These are phyloP conservation scores for Trichoderma erinaceum DNA, from an alignment of 495 filamentous ascomycete genomes.

Conservation along the genomic window DNA sequence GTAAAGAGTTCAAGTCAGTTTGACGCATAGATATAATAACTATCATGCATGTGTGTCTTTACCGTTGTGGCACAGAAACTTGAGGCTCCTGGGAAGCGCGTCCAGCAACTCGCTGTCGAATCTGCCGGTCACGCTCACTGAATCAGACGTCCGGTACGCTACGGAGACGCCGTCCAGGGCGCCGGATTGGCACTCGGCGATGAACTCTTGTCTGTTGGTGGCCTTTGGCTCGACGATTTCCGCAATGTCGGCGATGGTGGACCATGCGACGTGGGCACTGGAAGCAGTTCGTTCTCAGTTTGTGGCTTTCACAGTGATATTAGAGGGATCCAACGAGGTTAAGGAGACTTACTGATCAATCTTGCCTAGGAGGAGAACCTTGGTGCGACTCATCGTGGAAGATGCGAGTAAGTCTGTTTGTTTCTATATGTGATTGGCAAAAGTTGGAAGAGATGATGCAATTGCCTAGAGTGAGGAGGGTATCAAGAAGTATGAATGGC, in stretches of 20 bases:
- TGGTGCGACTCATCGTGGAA: slow-evolving; percentile 20
- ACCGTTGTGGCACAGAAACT: slow-evolving; percentile 76
- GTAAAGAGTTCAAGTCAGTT: background rate
- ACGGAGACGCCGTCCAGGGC: slow-evolving; percentile 60
- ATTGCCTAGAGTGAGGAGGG: background rate
- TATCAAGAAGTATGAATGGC: background rate
- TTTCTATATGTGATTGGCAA: background rate
- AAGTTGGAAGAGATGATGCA: background rate
- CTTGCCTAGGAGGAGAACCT: slow-evolving; percentile 29
- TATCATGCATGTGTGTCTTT: slow-evolving; percentile 21
- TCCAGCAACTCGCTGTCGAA: slow-evolving; percentile 62
- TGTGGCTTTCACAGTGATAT: no score
- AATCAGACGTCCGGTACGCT: slow-evolving; percentile 72
- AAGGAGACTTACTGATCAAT: slow-evolving; percentile 28
- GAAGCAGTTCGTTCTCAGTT: background rate
- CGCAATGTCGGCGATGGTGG: slow-evolving; percentile 23
- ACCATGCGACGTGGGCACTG: slow-evolving; percentile 30
- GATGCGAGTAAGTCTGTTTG: background rate
- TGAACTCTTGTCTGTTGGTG: slow-evolving; percentile 46
- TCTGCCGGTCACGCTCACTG: slow-evolving; percentile 58
- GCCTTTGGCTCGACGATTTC: slow-evolving; percentile 26
- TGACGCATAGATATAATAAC: background rate
- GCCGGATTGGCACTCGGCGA: slow-evolving; percentile 64
- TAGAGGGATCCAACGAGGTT: no score
- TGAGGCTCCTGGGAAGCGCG: slow-evolving; percentile 58